A percentile compares a stretch with the other conserved stretches of the same genome.
Evolutionary conservation across 345 rosid genomes (phyloP).

Genomic region (Carallia pectinifolia): DNA sequence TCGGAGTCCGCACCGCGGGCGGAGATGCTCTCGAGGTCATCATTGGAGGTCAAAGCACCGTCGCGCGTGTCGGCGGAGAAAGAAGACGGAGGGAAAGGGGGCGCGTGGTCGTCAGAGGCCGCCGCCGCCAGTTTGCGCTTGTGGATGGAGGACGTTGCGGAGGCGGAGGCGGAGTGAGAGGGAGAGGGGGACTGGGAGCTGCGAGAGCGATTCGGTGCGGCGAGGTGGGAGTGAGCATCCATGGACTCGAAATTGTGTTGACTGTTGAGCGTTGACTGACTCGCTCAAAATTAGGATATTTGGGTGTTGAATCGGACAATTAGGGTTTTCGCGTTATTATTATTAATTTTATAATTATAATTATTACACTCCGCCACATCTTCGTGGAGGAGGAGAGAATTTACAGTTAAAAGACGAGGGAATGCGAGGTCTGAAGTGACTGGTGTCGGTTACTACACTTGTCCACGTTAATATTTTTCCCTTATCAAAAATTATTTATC

Average conservation of each 20-base stretch:
- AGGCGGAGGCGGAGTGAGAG: conserved; percentile 96
- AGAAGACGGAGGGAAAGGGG: conserved; percentile 83
- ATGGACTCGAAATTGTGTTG: conserved; percentile 5
- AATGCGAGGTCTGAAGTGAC: too few species aligned
- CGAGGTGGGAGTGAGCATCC: conserved; percentile 65
- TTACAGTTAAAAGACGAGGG: too few species aligned
- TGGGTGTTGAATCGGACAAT: not conserved
- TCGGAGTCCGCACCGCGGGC: conserved; percentile 81
- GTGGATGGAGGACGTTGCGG: conserved; percentile 89
- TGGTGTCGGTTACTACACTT: conserved; percentile 7
- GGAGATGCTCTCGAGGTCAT: conserved; percentile 97
- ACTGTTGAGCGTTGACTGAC: too few species aligned
- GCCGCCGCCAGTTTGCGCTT: conserved; percentile 86
- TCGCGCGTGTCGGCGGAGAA: conserved; percentile 94
- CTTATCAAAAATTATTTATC: not conserved
- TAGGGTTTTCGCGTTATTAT: conserved; percentile 12
- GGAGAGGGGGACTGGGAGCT: conserved; percentile 91
- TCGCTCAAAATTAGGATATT: not conserved
- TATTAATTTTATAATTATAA: too few species aligned
- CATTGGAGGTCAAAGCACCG: conserved; percentile 87
- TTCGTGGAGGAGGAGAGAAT: not conserved
- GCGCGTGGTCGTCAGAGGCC: conserved; percentile 72
- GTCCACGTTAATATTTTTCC: not conserved
- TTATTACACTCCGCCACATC: too few species aligned
- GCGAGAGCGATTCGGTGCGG: conserved; percentile 82